Conservation (phyloP, 495 filamentous ascomycete species). For the Neurospora sublineolata region DNA sequence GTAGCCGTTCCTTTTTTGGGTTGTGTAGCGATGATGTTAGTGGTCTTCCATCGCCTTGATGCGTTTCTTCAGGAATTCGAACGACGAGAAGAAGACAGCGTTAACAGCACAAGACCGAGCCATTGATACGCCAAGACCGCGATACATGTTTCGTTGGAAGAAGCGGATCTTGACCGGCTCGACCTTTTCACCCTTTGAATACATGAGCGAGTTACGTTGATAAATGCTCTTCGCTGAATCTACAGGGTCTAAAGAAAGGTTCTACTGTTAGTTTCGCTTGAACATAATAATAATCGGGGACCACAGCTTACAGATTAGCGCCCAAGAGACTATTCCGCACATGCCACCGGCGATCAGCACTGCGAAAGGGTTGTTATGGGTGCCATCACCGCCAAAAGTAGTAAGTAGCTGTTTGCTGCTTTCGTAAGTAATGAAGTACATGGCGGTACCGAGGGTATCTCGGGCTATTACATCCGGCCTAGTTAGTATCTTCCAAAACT, state of each 20-base stretch:
- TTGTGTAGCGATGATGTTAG: neutral
- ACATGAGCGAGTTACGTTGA: constrained; percentile 66
- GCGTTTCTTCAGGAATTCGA: constrained; percentile 64
- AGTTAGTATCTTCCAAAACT: constrained; percentile 1
- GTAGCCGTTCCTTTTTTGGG: neutral
- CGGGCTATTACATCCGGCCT: constrained; percentile 38
- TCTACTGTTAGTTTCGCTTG: neutral
- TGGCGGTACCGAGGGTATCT: constrained; percentile 77
- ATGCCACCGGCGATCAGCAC: constrained; percentile 64
- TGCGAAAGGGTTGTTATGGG: constrained; percentile 59
- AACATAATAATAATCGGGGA: neutral
- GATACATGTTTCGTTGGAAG: constrained; percentile 62
- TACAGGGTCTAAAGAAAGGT: constrained; percentile 46
- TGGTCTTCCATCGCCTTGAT: constrained; percentile 46
- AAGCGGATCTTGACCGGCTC: constrained; percentile 57
- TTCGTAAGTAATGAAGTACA: constrained; percentile 91
- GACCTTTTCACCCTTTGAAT: constrained; percentile 45
- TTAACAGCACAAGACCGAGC: constrained; percentile 61
- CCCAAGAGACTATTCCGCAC: constrained; percentile 74
- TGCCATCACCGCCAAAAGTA: constrained; percentile 53
- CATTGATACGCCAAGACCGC: constrained; percentile 71
- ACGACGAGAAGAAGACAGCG: constrained; percentile 68
- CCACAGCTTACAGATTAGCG: constrained; percentile 47
- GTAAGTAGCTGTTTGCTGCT: constrained; percentile 75
- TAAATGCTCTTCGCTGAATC: constrained; percentile 77